Base-by-base conservation (phyloP, 768 basidiomycete species). In the Leccinum uliginosum region DNA sequence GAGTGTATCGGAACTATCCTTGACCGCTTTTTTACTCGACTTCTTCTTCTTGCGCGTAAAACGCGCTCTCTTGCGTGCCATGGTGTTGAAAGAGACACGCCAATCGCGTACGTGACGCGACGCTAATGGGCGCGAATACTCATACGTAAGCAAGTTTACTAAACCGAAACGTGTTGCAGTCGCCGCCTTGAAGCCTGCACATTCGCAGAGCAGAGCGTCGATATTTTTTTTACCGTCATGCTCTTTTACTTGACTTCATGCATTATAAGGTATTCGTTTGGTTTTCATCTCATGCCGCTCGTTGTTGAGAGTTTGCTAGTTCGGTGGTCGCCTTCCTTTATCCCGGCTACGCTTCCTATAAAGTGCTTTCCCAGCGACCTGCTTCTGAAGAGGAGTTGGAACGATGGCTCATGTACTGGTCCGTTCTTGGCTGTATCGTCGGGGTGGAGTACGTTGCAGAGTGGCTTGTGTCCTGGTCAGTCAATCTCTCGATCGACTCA, bases 351-450 rank as follows among this genome's bases (percentile, higher is more conserved):
- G 91, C 93, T 29, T 94, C 92, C n/a, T 98, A 95, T 78, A 98
- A 98, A 77, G 85, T 91, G 0, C 82, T 98, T 30, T 88, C 89
- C 35, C 85, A 89, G 63, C 80, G 91, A n/a, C 91, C 91, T 19
- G 89, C 90, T 2, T 87, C 86, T 1, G 90, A 92, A 64, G 82
- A 79, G 51, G 91, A 93, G 46, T 78, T 95, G 9, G 95, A 97
- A 69, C 78, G 93, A 73, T 97, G 95, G 93, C 80, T 98, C 53
- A 95, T 93, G 91, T 98, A 97, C 65, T 98, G 95, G 94, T 86
- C 85, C n/a, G 89, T 91, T 0, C 80, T 91, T 3, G 89, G 90
- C 2, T 89, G 87, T 67, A 83, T 93, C 65, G 81, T 93, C 15
- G 86, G 83, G 4, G 73, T 91, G 6, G 94, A 97, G 71, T 89